Base-by-base conservation (phyloP, 495 filamentous ascomycete species). In the Venustampulla echinocandica region DNA sequence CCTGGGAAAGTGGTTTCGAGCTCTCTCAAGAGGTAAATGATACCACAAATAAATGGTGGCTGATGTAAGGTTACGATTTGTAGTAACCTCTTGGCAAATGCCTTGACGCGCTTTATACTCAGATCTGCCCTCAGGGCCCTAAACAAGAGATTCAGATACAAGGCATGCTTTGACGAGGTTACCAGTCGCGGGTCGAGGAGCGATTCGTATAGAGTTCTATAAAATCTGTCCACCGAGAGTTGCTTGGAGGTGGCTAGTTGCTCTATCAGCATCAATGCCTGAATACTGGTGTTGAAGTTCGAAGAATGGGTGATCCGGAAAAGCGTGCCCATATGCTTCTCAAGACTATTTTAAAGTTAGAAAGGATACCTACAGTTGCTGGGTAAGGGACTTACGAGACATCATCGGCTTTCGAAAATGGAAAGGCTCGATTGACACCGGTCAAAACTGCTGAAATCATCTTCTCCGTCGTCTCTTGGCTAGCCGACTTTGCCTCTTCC, bases 271-370 rank as follows among this genome's bases (percentile, higher is more conserved):
- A 95, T 86, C 46, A 98, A 69, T 25, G 92, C 92, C 63, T 97
- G 92, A 22, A 98, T 85, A 59, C 87, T 90, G 6, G 93, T 98
- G 68, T 96, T 97, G 71, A 98, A 97, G 61, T 97, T 98, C 10
- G 92, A 87, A 0, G 92, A 96, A 63, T 98, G 90, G 0, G 92
- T 93, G 52, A 98, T 90, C 53, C 78, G 76, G 73, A 96, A 98
- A 23, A 98, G 69, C 2, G 89, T 94, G 59, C 96, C 85, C 47
- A 97, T 76, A 51, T 97, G 90, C 47, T 82, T 82, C 51, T 90
- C 84, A 46, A 96, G 75, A 23, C 56, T 59, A 34, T 18, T 19
- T 75, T 79, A 42, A n/a, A 13, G 58, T 17, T 36, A 46, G 30
- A 42, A 54, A 53, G 63, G 37, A 61, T 65, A 50, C 55, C 44